phyloP scores from a whole-genome alignment of 2,329 filamentous ascomycete genomes.

The Neophaeococcomyces mojaviensis region DNA sequence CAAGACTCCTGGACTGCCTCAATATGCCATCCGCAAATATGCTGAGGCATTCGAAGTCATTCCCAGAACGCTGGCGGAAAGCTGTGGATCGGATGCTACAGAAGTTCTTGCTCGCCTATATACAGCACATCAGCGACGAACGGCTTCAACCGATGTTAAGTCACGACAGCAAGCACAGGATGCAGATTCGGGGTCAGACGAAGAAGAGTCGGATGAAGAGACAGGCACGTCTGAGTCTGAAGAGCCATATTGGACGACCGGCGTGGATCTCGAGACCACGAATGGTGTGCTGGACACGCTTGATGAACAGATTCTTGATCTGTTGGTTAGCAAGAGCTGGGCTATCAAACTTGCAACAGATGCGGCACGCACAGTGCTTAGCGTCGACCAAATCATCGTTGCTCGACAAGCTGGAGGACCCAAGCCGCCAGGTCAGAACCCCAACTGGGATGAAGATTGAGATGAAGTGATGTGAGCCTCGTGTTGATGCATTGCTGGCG shows the following conservation, averaged over 20 bases:
- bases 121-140: slow-evolving; percentile 67
- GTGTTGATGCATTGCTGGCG: not conserved
- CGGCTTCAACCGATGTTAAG: slow-evolving; percentile 15
- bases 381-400: slow-evolving; percentile 98
- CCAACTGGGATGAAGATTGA: slow-evolving; percentile 63
- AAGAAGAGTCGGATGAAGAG: slow-evolving; percentile 29
- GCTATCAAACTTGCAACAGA: slow-evolving; percentile 96
- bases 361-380: slow-evolving; percentile 84
- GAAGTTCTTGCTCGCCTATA: slow-evolving; percentile 89
- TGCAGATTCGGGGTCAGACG: slow-evolving; percentile 21
- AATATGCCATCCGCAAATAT: slow-evolving; percentile 96
- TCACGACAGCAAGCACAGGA: slow-evolving; percentile 20
- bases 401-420: slow-evolving; percentile 94
- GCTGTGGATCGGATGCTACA: slow-evolving; percentile 91
- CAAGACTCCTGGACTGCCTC: slow-evolving; percentile 82
- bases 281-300: slow-evolving; percentile 81
- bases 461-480: too few relatives aligned
- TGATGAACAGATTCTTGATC: slow-evolving; percentile 82
- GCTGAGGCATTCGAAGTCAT: slow-evolving; percentile 97
- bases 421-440: slow-evolving; percentile 91
- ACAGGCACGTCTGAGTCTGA: slow-evolving; percentile 46
- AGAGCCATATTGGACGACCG: slow-evolving; percentile 78
- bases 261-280: slow-evolving; percentile 88
- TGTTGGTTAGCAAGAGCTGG: slow-evolving; percentile 89
- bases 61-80: slow-evolving; percentile 87